Percentiles rank a stretch among this genome's conserved stretches.
phyloP scores from a whole-genome alignment of 1,139 yeast genomes.

The Yamadazyma buinensis region DNA sequence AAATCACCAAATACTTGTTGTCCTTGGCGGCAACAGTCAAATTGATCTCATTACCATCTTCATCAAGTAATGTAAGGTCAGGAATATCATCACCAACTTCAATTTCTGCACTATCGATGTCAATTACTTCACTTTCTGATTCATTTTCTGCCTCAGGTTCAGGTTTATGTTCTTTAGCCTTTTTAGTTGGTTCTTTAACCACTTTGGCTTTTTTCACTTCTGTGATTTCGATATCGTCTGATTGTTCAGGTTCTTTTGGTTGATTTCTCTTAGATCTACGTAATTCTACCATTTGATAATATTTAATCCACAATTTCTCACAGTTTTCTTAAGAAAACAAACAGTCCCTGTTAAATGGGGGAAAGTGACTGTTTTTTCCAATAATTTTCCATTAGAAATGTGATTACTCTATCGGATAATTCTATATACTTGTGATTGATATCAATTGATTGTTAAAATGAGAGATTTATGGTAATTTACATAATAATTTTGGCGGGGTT shows the following conservation, averaged over 20 bases:
- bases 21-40: slow-evolving; percentile 45
- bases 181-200: slow-evolving; percentile 5
- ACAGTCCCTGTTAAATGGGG: no score
- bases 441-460: no score
- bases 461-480: no score
- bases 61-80: slow-evolving; percentile 56
- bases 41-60: slow-evolving; percentile 59
- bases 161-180: slow-evolving; percentile 15
- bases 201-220: slow-evolving; percentile 5
- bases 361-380: no score
- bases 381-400: no score
- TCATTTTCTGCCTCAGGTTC: slow-evolving; percentile 63
- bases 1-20: slow-evolving; percentile 55
- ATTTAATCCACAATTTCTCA: no score
- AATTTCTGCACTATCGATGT: slow-evolving; percentile 22
- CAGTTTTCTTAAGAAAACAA: no score
- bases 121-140: slow-evolving; percentile 1
- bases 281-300: slow-evolving; percentile 52
- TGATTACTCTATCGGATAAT: no score
- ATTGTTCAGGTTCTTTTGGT: slow-evolving; percentile 11
- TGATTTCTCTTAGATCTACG: slow-evolving; percentile 50
- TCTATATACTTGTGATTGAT: no score
- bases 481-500: no score
- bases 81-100: slow-evolving; percentile 72
- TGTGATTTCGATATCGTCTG: slow-evolving; percentile 6